A percentile compares a stretch with the other conserved stretches of the same genome.
These are phyloP conservation scores for Sugiyamaella paludigena DNA, from an alignment of 1,139 yeast genomes.

Conservation along the genomic window DNA sequence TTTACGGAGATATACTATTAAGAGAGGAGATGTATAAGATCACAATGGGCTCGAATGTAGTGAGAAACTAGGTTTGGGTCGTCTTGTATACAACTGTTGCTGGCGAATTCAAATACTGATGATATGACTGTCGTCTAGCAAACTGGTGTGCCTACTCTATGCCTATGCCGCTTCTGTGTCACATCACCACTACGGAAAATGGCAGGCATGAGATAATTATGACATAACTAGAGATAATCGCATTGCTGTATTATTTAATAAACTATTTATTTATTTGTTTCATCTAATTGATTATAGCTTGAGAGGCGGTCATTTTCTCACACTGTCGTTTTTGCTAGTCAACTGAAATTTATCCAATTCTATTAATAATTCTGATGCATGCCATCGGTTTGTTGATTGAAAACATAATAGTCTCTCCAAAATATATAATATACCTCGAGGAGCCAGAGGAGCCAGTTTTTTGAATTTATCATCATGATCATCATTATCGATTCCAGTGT, in stretches of 20 bases:
- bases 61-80: too few species aligned
- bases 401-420: conserved; percentile 42
- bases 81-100: too few species aligned
- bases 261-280: conserved; percentile 3
- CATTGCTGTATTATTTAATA: not conserved
- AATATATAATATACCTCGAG: conserved; percentile 28
- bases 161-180: too few species aligned
- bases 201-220: too few species aligned
- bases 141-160: too few species aligned
- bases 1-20: conserved; percentile 30
- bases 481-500: conserved; percentile 28
- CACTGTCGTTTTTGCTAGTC: not conserved
- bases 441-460: conserved; percentile 30
- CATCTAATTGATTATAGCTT: not conserved
- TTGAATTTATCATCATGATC: not conserved
- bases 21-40: not conserved
- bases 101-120: too few species aligned
- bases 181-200: too few species aligned
- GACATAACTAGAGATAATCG: not conserved
- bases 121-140: too few species aligned
- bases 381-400: conserved; percentile 40
- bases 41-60: too few species aligned
- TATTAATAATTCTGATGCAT: conserved; percentile 33
- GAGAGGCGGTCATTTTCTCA: too few species aligned
- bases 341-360: not conserved